A percentile compares a stretch with the other conserved stretches of the same genome.
Conservation (phyloP, 805 yeast genomes). For the Lipomyces japonicus region DNA sequence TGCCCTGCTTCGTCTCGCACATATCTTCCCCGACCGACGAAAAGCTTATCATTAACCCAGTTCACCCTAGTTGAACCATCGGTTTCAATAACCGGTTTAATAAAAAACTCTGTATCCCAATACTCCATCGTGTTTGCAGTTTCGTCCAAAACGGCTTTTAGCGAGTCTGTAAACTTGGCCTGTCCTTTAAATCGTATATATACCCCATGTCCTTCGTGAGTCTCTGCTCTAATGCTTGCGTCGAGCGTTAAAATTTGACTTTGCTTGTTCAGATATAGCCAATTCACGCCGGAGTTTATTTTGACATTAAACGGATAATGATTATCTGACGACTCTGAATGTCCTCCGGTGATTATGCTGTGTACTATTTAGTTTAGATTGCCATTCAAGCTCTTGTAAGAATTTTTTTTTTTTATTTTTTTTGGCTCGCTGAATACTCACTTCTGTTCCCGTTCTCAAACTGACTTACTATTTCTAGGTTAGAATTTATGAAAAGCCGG, state of each 20-base stretch:
- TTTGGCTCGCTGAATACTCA: background rate
- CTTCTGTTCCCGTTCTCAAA: constrained; percentile 11
- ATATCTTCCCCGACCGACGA: constrained; percentile 60
- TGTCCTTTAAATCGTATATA: constrained; percentile 24
- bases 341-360: constrained; percentile 18
- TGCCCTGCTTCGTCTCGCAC: constrained; percentile 46
- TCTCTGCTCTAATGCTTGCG: constrained; percentile 24
- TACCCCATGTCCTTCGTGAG: constrained; percentile 23
- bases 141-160: constrained; percentile 25
- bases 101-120: constrained; percentile 36
- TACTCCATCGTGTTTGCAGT: constrained; percentile 21
- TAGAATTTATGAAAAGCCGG: constrained; percentile 25
- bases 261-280: constrained; percentile 19
- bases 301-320: constrained; percentile 23
- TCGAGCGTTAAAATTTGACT: constrained; percentile 19
- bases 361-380: background rate
- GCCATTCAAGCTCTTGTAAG: constrained; percentile 1
- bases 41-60: constrained; percentile 51
- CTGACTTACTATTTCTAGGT: constrained; percentile 23
- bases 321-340: constrained; percentile 25
- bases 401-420: constrained; percentile 8
- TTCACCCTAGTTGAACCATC: constrained; percentile 42
- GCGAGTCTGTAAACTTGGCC: constrained; percentile 22
- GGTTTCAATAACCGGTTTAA: constrained; percentile 44
- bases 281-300: constrained; percentile 24